A percentile compares a stretch with the other conserved stretches of the same genome.
These are phyloP conservation scores for Ganoderma boninense DNA, from an alignment of 1,284 basidiomycete genomes.

Conservation along the genomic window DNA sequence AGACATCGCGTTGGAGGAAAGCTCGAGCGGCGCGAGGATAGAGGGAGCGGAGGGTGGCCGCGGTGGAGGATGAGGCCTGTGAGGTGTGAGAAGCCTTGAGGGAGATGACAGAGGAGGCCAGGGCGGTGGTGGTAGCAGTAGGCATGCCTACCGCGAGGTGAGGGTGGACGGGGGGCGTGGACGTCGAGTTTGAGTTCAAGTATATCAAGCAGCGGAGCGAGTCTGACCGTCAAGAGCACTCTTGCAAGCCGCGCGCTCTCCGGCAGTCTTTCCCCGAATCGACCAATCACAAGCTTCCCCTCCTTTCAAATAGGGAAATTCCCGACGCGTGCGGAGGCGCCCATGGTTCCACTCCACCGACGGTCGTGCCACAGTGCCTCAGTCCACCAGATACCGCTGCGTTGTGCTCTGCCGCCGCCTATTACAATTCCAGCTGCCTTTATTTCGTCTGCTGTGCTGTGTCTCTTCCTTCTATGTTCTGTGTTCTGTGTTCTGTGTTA, in stretches of 20 bases:
- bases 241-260: not conserved
- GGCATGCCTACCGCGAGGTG: conserved; percentile 30
- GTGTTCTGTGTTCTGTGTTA: too few species aligned
- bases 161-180: not conserved
- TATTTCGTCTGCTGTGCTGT: too few species aligned
- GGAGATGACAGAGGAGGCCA: conserved; percentile 28
- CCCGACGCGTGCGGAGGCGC: not conserved
- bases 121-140: conserved; percentile 34
- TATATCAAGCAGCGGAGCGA: conserved; percentile 3
- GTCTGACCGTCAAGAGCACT: not conserved
- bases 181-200: not conserved
- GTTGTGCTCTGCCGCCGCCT: too few species aligned
- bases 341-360: not conserved
- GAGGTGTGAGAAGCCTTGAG: conserved; percentile 30
- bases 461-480: too few species aligned
- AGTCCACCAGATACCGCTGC: not conserved
- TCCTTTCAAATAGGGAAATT: conserved; percentile 7
- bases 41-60: conserved; percentile 66
- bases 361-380: not conserved
- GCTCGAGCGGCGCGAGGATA: conserved; percentile 79
- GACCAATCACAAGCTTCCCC: conserved; percentile 14
- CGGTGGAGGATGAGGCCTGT: conserved; percentile 37
- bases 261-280: conserved; percentile 5
- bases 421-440: too few species aligned
- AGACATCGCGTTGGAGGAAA: conserved; percentile 75